phyloP scores from a whole-genome alignment of 2,329 filamentous ascomycete genomes.

The Lecanoromycetidae sp. region DNA sequence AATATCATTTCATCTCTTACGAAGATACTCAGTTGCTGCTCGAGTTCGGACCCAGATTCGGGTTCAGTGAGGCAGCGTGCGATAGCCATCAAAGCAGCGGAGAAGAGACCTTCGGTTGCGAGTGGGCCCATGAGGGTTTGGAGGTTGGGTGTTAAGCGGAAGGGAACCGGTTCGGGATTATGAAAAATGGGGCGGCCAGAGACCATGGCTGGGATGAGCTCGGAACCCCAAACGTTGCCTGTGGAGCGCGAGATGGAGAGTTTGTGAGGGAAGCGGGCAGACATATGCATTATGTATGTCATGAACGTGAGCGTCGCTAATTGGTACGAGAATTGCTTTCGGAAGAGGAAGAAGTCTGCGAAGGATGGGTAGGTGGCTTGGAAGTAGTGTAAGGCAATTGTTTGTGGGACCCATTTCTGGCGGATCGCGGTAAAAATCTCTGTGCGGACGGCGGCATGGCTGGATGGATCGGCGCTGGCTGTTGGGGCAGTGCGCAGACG shows the following conservation, averaged over 20 bases:
- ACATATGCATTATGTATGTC: constrained; percentile 97
- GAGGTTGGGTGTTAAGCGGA: constrained; percentile 91
- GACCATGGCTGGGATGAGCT: constrained; percentile 84
- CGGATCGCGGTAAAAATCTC: constrained; percentile 95
- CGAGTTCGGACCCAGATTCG: constrained; percentile 58
- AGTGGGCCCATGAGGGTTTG: constrained; percentile 94
- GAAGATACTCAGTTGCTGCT: constrained; percentile 86
- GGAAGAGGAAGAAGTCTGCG: constrained; percentile 96
- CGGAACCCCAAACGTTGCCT: constrained; percentile 92
- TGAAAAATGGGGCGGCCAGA: constrained; percentile 76
- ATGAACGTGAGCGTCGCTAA: constrained; percentile 92
- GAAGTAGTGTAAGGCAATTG: constrained; percentile 78
- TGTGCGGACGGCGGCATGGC: constrained; percentile 59
- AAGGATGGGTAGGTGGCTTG: constrained; percentile 76
- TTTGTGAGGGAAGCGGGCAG: constrained; percentile 90
- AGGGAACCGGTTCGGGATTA: constrained; percentile 90
- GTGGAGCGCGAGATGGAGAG: constrained; percentile 77
- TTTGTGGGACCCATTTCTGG: constrained; percentile 79
- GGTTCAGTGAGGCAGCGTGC: constrained; percentile 87
- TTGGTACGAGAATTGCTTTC: constrained; percentile 91
- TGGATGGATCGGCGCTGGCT: constrained; percentile 57
- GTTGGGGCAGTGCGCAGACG: constrained; percentile 63
- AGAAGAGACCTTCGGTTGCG: constrained; percentile 90
- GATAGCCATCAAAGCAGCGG: constrained; percentile 91
- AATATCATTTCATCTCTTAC: constrained; percentile 97